Evolutionary conservation across 2,329 filamentous ascomycete species (phyloP).

Genomic region (Ilyonectria destructans): DNA sequence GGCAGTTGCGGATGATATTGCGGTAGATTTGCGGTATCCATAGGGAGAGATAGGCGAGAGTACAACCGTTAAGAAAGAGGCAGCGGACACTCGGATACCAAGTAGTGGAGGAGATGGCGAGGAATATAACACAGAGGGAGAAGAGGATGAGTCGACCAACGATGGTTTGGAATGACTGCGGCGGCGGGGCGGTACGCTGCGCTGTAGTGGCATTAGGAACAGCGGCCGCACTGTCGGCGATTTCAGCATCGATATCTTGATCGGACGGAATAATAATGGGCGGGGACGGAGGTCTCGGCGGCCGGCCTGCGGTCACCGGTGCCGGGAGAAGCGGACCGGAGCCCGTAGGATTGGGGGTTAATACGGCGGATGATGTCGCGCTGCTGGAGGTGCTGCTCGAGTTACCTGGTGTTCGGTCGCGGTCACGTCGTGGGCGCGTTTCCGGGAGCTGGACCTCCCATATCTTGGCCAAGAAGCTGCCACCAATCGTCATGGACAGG

Average conservation of each 20-base stretch:
- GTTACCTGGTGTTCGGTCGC: slow-evolving; percentile 38
- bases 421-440: slow-evolving; percentile 66
- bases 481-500: slow-evolving; percentile 71
- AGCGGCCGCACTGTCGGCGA: slow-evolving; percentile 62
- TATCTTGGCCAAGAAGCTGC: slow-evolving; percentile 73
- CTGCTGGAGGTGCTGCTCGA: slow-evolving; percentile 45
- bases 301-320: slow-evolving; percentile 58
- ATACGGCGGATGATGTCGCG: slow-evolving; percentile 45
- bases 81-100: slow-evolving; percentile 73
- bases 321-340: slow-evolving; percentile 56
- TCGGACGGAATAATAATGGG: slow-evolving; percentile 76
- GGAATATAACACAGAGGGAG: slow-evolving; percentile 70
- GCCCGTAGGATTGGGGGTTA: slow-evolving; percentile 48
- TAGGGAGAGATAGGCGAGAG: slow-evolving; percentile 87
- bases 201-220: slow-evolving; percentile 50
- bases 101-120: slow-evolving; percentile 72
- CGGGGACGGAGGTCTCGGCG: slow-evolving; percentile 41
- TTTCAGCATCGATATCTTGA: slow-evolving; percentile 76
- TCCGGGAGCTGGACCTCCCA: slow-evolving; percentile 72
- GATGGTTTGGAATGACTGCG: slow-evolving; percentile 68
- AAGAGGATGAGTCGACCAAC: slow-evolving; percentile 72
- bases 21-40: slow-evolving; percentile 95
- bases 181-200: slow-evolving; percentile 47
- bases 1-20: slow-evolving; percentile 92
- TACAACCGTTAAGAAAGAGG: slow-evolving; percentile 75